phyloP scores from a whole-genome alignment of 2,329 filamentous ascomycete genomes.

The Cladosporium phlei region DNA sequence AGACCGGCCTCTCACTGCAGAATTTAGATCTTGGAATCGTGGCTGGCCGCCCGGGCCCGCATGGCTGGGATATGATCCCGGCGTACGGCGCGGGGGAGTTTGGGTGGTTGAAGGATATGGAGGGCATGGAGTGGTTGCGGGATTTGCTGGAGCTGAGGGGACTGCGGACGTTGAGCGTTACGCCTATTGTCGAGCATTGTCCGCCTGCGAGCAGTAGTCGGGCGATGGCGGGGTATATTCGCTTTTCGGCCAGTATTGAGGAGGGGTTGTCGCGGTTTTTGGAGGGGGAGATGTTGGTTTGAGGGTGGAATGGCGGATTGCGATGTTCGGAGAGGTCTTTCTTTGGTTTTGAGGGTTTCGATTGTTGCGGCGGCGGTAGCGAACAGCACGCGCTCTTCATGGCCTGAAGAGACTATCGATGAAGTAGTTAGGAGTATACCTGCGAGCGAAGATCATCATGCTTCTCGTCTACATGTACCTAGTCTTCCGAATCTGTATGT shows the following conservation, averaged over 20 bases:
- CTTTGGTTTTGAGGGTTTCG: too few relatives aligned
- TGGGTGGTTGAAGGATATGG: conserved; percentile 40
- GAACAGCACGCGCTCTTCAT: background rate
- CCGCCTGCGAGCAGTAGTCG: conserved; percentile 47
- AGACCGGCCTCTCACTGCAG: conserved; percentile 33
- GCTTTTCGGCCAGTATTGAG: conserved; percentile 58
- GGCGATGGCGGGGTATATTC: conserved; percentile 54
- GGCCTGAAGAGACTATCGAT: too few relatives aligned
- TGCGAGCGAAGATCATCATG: too few relatives aligned
- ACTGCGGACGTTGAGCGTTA: conserved; percentile 48
- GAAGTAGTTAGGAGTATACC: too few relatives aligned
- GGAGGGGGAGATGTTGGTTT: conserved; percentile 31
- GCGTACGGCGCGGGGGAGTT: conserved; percentile 46
- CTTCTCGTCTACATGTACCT: too few relatives aligned
- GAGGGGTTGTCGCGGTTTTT: conserved; percentile 53
- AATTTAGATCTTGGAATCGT: conserved; percentile 49
- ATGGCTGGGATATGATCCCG: conserved; percentile 48
- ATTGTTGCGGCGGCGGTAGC: background rate
- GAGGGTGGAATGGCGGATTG: too few relatives aligned
- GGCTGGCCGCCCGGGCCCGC: conserved; percentile 45
- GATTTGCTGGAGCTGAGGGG: conserved; percentile 50
- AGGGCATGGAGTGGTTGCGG: conserved; percentile 55
- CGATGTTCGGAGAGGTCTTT: too few relatives aligned
- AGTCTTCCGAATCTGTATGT: too few relatives aligned
- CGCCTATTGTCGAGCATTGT: conserved; percentile 52